These are phyloP conservation scores for Uronychia binucleata DNA, from an alignment of 73 alveolate species.

Conservation along the genomic window DNA sequence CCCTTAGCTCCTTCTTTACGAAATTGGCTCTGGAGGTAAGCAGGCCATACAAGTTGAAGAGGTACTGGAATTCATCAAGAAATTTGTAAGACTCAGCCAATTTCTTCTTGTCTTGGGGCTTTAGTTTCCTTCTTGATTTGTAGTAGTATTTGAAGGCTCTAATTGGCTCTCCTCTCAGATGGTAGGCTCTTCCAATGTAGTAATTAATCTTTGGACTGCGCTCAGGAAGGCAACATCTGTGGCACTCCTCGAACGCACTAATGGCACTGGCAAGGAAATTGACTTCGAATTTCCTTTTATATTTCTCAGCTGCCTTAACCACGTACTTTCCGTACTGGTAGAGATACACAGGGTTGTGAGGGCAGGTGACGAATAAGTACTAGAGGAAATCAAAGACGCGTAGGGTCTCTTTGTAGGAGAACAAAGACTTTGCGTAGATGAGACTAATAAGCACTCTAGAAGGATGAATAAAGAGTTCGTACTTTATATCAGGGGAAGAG, in stretches of 20 bases:
- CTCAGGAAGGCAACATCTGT: slow-evolving; percentile 44
- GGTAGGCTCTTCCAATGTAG: slow-evolving; percentile 44
- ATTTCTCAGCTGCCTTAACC: neutral
- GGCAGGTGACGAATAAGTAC: slow-evolving; percentile 12
- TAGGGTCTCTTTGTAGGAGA: neutral
- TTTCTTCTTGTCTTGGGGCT: slow-evolving; percentile 1
- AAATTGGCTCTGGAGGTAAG: neutral
- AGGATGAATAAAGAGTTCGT: neutral
- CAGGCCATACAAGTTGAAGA: neutral
- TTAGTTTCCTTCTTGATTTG: slow-evolving; percentile 4
- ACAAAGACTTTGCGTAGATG: slow-evolving; percentile 32
- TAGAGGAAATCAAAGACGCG: slow-evolving; percentile 30
- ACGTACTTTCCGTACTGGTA: slow-evolving; percentile 41
- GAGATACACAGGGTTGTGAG: slow-evolving; percentile 9
- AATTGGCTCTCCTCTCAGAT: neutral
- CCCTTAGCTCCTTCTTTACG: neutral
- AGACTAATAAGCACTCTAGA: slow-evolving; percentile 11
- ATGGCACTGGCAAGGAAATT: slow-evolving; percentile 54
- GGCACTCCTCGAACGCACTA: slow-evolving; percentile 65
- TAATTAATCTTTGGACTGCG: slow-evolving; percentile 30
- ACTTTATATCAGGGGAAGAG: slow-evolving; percentile 7
- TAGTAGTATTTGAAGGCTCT: slow-evolving; percentile 17
- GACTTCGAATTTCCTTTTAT: neutral
- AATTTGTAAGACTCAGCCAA: slow-evolving; percentile 10
- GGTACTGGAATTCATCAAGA: slow-evolving; percentile 1